A percentile compares a stretch with the other conserved stretches of the same genome.
Conservation (phyloP, 2,329 filamentous ascomycete genomes). For the Plenodomus biglobosus region DNA sequence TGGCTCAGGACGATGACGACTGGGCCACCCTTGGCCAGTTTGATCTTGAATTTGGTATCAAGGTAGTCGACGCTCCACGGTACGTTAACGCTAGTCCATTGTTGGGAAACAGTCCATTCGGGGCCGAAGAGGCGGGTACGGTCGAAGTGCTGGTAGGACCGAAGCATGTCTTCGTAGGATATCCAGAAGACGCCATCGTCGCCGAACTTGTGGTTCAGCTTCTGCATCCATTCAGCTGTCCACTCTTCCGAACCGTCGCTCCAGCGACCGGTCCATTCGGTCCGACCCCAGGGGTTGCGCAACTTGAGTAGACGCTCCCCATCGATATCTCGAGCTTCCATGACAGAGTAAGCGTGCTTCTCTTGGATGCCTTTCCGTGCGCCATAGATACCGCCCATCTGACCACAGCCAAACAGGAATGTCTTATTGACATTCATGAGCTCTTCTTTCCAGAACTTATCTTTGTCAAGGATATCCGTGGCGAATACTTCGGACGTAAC, state of each 20-base stretch:
- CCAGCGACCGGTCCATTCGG: constrained; percentile 81
- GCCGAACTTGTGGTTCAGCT: constrained; percentile 72
- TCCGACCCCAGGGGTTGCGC: constrained; percentile 79
- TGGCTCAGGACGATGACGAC: constrained; percentile 62
- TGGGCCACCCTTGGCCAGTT: constrained; percentile 54
- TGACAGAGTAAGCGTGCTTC: constrained; percentile 60
- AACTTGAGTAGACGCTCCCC: constrained; percentile 53
- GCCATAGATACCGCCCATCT: constrained; percentile 65
- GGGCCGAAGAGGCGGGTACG: constrained; percentile 62
- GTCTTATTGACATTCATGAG: constrained; percentile 77
- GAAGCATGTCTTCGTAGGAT: constrained; percentile 59
- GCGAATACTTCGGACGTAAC: constrained; percentile 70
- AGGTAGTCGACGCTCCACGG: constrained; percentile 64
- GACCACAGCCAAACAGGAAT: constrained; percentile 74
- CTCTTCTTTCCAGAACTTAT: constrained; percentile 82
- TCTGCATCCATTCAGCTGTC: constrained; percentile 76
- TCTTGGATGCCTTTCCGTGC: constrained; percentile 51
- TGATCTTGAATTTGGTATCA: constrained; percentile 61
- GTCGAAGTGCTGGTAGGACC: constrained; percentile 62
- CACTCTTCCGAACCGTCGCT: constrained; percentile 81
- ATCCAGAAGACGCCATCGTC: constrained; percentile 72
- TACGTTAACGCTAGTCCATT: constrained; percentile 62
- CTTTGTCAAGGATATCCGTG: constrained; percentile 73
- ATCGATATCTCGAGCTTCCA: constrained; percentile 62
- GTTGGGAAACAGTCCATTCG: constrained; percentile 62